Base-by-base conservation (phyloP, 2,329 filamentous ascomycete species). In the Cercospora sp. region DNA sequence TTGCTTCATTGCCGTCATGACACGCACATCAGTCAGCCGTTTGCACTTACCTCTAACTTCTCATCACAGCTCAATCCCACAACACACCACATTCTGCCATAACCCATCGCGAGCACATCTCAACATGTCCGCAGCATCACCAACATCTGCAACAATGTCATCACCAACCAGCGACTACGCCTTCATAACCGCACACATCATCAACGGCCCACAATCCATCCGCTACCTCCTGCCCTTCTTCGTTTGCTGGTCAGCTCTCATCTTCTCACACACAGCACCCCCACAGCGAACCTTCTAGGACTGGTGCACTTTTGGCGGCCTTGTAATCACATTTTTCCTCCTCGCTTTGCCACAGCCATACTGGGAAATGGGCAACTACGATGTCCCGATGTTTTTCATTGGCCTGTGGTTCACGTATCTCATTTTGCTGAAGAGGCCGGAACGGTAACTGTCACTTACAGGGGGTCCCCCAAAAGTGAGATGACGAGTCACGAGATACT, bases 281-380 rank as follows among this genome's bases (percentile, higher is more conserved):
- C 58, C 30, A 26, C 58, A 40, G 12, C 58, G 58, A 36, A 60
- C 3, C 18, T 16, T 10, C 20, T 28, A 36, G n/a, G 58, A 60
- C 58, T 60, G 58, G 58, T 40, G 12, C 58, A 60, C 13, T 4
- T 2, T 26, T 6, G 13, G 20, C 12, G 30, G 33, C 33, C 33
- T 40, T 3, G 30, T 60, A 5, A 16, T 42, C 7, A 45, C 23
- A 9, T 26, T 60, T 13, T 45, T 42, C 31, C 5, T 5, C 16
- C 9, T 36, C 13, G 20, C 33, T 26, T 30, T 36, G n/a, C 18
- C 18, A 7, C 30, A 13, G 9, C n/a, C 31, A 7, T 60, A 45
- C 33, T 28, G 20, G 58, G 58, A 45, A 12, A 60, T 60, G 58
- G 58, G 58, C 1, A 60, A 60, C 40, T 60, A 30, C n/a, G 58